Base-by-base conservation (phyloP, 306 rosid species). In the Casuarina cunninghamiana region DNA sequence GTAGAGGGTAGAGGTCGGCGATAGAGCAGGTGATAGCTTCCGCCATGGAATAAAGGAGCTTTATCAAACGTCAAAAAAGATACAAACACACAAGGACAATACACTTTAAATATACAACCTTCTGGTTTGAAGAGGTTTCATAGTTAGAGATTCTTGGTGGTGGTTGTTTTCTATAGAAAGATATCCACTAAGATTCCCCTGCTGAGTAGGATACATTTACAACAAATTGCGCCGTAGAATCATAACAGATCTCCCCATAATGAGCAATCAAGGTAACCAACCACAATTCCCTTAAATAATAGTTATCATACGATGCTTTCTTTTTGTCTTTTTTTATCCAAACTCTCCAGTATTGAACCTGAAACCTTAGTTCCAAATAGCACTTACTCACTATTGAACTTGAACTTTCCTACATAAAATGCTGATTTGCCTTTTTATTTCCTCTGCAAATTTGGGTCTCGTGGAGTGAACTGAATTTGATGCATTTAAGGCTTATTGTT, bases 11-110 rank as follows among this genome's bases (percentile, higher is more conserved):
- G 76, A 89, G 90, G 49, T 83, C 91, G 0, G 82, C 17, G 26
- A 84, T 77, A 6, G 87, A 85, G 81, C 91, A 89, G 2, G 89
- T 55, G 73, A 85, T 53, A 4, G 90, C 53, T 5, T 80, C 79
- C 78, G 46, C 69, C 69, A 63, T 63, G 11, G 1, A 45, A 10
- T 49, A n/a, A 50, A 4, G 42, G 68, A 57, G 26, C 26, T 8
- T 12, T 51, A 26, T 26, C 32, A 26, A 26, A 26, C 32, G 32
- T 26, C 32, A 26, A 26, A 26, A 26, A 26, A 26, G 32, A 26
- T 26, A 26, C 32, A 26, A 26, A 26, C 32, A 26, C 1, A 26
- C 32, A 26, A 26, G 32, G 32, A 26, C 32, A 26, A 26, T 26
- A 26, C 32, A 26, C 32, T 26, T 26, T 26, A 26, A 26, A 26